phyloP scores from a whole-genome alignment of 2,329 filamentous ascomycete species.

The Torrubiella hemipterigena region DNA sequence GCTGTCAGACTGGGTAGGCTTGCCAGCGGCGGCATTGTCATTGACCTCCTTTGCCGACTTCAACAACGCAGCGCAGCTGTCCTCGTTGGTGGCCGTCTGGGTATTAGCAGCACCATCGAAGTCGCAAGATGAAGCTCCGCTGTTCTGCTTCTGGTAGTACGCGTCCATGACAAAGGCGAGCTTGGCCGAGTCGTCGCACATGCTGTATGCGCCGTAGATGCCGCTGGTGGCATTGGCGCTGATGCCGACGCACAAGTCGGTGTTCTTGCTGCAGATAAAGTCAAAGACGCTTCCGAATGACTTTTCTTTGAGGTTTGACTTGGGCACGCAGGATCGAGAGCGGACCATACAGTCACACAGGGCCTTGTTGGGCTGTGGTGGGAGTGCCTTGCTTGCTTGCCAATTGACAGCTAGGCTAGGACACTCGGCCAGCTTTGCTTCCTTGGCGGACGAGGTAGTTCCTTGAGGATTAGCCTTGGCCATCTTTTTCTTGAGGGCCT shows the following conservation, averaged over 20 bases:
- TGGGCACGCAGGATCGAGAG: constrained; percentile 59
- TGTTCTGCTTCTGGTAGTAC: constrained; percentile 43
- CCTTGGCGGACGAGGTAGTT: constrained; percentile 58
- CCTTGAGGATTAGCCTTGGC: constrained; percentile 52
- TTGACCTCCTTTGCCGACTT: too few species aligned
- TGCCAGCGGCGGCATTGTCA: too few species aligned
- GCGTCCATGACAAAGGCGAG: constrained; percentile 41
- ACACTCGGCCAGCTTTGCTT: constrained; percentile 59
- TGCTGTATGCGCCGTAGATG: constrained; percentile 64
- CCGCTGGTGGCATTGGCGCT: constrained; percentile 23
- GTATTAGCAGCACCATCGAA: constrained; percentile 56
- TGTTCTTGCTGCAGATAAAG: constrained; percentile 5
- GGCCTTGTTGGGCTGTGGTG: constrained; percentile 64
- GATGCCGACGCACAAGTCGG: constrained; percentile 2
- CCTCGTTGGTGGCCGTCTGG: constrained; percentile 33
- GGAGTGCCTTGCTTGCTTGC: constrained; percentile 54
- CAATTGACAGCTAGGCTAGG: constrained; percentile 54
- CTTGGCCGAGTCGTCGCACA: constrained; percentile 61
- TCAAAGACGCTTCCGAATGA: constrained; percentile 37
- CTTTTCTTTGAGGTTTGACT: constrained; percentile 40
- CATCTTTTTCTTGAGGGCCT: constrained; percentile 58
- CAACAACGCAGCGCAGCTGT: too few species aligned
- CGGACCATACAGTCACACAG: constrained; percentile 82
- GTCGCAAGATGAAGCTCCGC: constrained; percentile 49
- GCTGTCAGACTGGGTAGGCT: too few species aligned